phyloP scores from a whole-genome alignment of 441 rosid species.

The Adansonia rubrostipa region DNA sequence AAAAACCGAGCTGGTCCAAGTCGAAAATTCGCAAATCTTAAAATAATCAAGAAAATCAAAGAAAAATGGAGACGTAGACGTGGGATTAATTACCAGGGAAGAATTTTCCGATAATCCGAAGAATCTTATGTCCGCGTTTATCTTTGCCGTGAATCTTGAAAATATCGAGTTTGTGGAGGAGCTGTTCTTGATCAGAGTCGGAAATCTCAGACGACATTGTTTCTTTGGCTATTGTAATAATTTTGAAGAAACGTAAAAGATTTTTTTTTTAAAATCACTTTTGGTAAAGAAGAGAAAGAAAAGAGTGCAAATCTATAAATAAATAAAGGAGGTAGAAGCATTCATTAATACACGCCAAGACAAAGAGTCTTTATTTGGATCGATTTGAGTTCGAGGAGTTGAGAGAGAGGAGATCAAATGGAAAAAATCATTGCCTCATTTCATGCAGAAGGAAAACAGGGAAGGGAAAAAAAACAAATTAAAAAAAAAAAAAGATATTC shows the following conservation, averaged over 20 bases:
- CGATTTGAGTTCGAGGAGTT: background rate
- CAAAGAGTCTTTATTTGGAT: constrained; percentile 22
- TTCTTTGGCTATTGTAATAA: background rate
- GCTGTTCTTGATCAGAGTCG: constrained; percentile 47
- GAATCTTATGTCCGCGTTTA: constrained; percentile 71
- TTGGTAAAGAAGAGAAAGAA: background rate
- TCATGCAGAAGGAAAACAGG: background rate
- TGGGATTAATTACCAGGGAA: constrained; percentile 55
- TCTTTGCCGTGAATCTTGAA: constrained; percentile 81
- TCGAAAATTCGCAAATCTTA: background rate
- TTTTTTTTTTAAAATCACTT: background rate
- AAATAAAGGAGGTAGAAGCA: too few relatives aligned
- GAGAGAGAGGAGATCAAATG: background rate
- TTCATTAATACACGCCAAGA: constrained; percentile 19
- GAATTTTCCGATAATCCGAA: constrained; percentile 63
- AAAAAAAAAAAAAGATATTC: background rate
- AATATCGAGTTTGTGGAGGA: constrained; percentile 57
- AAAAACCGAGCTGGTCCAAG: constrained; percentile 46
- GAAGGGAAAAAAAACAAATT: background rate
- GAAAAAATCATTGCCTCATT: background rate
- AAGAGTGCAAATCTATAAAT: too few relatives aligned
- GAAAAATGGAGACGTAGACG: background rate
- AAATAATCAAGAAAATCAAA: background rate
- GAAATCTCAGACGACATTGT: constrained; percentile 38
- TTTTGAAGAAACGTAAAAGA: background rate